These are phyloP conservation scores for Monotropa hypopitys DNA, from an alignment of 179 eudicot genomes.

Conservation along the genomic window DNA sequence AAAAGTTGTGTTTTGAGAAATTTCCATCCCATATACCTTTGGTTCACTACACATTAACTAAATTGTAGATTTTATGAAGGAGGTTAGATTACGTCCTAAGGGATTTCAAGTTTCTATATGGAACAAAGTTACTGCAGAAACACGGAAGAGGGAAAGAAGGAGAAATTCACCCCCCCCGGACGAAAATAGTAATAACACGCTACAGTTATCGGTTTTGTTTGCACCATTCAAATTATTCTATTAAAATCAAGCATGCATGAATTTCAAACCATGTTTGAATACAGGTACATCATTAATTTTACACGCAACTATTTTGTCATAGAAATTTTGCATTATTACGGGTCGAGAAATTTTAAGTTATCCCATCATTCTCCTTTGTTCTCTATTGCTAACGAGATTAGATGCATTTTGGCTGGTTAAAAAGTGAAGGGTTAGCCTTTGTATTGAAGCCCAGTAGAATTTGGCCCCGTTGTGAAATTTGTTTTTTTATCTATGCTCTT, in stretches of 20 bases:
- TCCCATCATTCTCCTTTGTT: not conserved
- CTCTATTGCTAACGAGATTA: not conserved
- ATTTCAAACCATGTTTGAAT: too few relatives aligned
- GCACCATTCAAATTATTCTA: not conserved
- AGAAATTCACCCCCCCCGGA: not conserved
- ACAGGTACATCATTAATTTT: not conserved
- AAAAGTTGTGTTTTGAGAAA: not conserved
- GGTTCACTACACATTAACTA: not conserved
- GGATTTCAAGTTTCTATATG: not conserved
- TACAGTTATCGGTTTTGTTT: not conserved
- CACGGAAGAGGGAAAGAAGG: not conserved
- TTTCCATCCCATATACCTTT: not conserved
- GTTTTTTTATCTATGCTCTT: not conserved
- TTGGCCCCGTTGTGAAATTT: not conserved
- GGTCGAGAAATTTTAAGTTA: not conserved
- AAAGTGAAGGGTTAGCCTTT: not conserved
- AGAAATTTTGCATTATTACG: not conserved
- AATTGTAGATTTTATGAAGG: not conserved
- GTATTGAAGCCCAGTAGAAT: not conserved
- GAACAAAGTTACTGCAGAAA: not conserved
- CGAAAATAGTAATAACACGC: not conserved
- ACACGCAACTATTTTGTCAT: not conserved
- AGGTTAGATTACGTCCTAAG: not conserved
- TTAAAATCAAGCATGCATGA: too few relatives aligned
- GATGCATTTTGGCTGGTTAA: not conserved